A percentile compares a stretch with the other conserved stretches of the same genome.
phyloP scores from a whole-genome alignment of 139 green algal genomes.

The Trebouxia sp. region DNA sequence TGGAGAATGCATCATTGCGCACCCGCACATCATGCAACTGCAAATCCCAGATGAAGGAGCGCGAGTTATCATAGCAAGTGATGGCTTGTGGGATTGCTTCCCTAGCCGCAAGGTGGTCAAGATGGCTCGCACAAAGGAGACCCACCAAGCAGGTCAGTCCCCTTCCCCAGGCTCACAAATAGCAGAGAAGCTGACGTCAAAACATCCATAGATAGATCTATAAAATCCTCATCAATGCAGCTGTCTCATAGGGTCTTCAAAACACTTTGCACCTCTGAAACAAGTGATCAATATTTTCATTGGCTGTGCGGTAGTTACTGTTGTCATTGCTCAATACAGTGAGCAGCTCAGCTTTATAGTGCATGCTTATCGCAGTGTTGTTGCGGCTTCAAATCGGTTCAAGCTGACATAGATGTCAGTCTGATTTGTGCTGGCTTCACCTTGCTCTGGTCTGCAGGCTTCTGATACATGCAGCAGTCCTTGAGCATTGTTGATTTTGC shows the following conservation, averaged over 20 bases:
- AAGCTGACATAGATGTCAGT: no score
- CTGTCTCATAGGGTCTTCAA: not conserved
- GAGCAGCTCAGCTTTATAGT: not conserved
- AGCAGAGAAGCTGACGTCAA: not conserved
- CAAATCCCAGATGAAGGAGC: slow-evolving; percentile 1
- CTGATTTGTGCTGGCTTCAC: no score
- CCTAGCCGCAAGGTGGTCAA: not conserved
- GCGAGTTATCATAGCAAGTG: slow-evolving; percentile 16
- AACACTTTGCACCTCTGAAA: no score
- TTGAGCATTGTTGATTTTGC: no score
- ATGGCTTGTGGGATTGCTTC: slow-evolving; percentile 24
- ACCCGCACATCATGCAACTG: slow-evolving; percentile 87
- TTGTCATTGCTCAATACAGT: no score
- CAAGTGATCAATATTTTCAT: no score
- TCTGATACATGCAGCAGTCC: no score
- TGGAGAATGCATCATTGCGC: slow-evolving; percentile 71
- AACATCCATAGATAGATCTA: not conserved
- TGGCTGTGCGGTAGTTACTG: no score
- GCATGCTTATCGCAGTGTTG: no score
- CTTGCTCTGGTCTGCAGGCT: no score
- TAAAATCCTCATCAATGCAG: no score
- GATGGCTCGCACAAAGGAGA: not conserved
- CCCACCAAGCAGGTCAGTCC: not conserved
- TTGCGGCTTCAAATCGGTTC: no score
- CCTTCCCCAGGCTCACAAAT: not conserved